phyloP scores from a whole-genome alignment of 352 stramenopile genomes.

The Peronosclerospora sorghi region DNA sequence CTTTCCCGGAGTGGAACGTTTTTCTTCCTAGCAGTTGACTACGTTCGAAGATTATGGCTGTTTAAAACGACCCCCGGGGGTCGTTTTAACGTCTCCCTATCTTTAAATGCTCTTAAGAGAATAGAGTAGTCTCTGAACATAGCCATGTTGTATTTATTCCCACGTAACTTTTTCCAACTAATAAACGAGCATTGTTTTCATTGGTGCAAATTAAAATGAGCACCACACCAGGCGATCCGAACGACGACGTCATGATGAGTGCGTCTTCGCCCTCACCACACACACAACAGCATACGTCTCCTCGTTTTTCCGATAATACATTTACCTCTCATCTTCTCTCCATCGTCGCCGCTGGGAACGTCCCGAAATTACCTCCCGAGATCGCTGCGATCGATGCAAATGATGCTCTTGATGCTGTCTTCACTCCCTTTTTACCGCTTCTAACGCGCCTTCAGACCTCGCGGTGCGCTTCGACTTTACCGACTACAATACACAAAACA shows the following conservation, averaged over 20 bases:
- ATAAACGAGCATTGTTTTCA: too few relatives aligned
- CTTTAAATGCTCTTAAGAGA: too few relatives aligned
- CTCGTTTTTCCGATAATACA: background rate
- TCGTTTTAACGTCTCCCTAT: too few relatives aligned
- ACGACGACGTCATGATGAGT: constrained; percentile 11
- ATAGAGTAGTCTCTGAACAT: too few relatives aligned
- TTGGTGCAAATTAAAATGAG: too few relatives aligned
- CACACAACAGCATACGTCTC: background rate
- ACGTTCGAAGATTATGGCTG: too few relatives aligned
- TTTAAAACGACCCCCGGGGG: too few relatives aligned
- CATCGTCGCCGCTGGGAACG: constrained; percentile 11
- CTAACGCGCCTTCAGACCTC: constrained; percentile 33
- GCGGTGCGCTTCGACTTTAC: constrained; percentile 2
- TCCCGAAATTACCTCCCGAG: constrained; percentile 10
- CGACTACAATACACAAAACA: background rate
- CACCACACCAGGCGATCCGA: background rate
- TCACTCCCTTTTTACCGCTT: constrained; percentile 37
- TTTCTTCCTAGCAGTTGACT: too few relatives aligned
- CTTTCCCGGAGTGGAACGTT: too few relatives aligned
- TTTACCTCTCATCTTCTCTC: constrained; percentile 11
- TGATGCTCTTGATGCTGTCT: constrained; percentile 8
- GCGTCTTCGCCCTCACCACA: background rate
- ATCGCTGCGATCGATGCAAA: constrained; percentile 3
- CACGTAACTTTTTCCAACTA: too few relatives aligned
- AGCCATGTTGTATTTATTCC: too few relatives aligned